Conservation (phyloP, 176 grass and related monocot species). For the Eragrostis nindensis region DNA sequence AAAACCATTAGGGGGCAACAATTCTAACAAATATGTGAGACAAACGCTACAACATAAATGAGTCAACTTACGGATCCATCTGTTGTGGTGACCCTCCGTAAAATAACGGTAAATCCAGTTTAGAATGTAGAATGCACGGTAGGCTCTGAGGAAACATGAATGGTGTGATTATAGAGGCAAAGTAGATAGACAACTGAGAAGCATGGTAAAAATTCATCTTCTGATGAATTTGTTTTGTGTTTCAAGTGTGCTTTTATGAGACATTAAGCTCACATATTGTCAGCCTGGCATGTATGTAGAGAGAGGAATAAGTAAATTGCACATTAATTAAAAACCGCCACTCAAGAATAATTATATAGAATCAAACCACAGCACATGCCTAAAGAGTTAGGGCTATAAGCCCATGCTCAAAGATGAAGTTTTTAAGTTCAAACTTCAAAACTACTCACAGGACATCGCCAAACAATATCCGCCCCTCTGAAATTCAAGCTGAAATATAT, state of each 20-base stretch:
- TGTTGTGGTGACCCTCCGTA: constrained; percentile 69
- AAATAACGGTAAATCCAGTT: constrained; percentile 98
- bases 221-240: not conserved
- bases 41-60: constrained; percentile 3
- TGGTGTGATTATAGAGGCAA: not conserved
- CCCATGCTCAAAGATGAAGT: not conserved
- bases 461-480: not conserved
- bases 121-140: constrained; percentile 90
- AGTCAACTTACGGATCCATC: constrained; percentile 79
- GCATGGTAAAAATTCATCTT: not conserved
- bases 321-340: not conserved
- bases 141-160: constrained; percentile 62
- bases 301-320: not conserved
- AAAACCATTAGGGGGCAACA: not conserved
- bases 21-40: not conserved
- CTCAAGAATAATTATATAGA: not conserved
- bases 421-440: not conserved
- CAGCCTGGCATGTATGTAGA: not conserved
- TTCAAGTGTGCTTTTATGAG: not conserved
- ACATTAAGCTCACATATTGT: not conserved
- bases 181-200: not conserved
- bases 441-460: not conserved
- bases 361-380: not conserved
- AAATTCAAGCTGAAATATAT: not conserved
- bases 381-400: not conserved